A percentile compares a stretch with the other conserved stretches of the same genome.
These are phyloP conservation scores for Salix purpurea DNA, from an alignment of 345 rosid species.

Conservation along the genomic window DNA sequence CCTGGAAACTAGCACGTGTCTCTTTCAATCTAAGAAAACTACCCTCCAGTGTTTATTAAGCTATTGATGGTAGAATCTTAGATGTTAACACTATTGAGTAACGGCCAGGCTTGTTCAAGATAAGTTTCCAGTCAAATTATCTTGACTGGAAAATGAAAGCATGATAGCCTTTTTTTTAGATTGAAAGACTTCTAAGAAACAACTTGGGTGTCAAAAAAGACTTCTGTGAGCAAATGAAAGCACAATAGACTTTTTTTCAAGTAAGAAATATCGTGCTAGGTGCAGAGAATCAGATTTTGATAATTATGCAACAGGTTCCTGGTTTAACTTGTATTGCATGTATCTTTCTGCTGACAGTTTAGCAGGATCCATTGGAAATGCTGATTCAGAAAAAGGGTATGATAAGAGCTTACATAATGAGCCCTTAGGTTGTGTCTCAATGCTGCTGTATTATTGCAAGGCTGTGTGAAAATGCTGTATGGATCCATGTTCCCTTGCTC, in stretches of 20 bases:
- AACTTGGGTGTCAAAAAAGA: neutral
- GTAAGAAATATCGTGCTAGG: neutral
- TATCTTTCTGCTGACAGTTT: neutral
- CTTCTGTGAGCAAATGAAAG: neutral
- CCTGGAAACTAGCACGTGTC: neutral
- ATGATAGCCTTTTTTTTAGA: no score
- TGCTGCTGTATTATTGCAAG: conserved; percentile 58
- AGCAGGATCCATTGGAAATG: neutral
- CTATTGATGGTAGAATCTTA: neutral
- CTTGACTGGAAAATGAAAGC: no score
- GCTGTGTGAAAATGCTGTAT: conserved; percentile 74
- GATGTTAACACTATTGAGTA: neutral
- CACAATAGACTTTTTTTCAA: neutral
- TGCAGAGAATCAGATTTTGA: neutral
- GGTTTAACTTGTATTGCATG: neutral
- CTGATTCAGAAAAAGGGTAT: neutral
- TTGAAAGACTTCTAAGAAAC: no score
- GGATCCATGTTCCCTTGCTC: conserved; percentile 88
- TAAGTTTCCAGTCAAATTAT: neutral
- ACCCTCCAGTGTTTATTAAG: neutral
- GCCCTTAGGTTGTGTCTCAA: conserved; percentile 54
- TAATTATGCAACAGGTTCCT: neutral
- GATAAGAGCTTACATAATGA: conserved; percentile 59
- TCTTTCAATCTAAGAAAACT: neutral
- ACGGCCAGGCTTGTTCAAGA: neutral